These are phyloP conservation scores for Talaromyces sp. DNA, from an alignment of 2,329 filamentous ascomycete species.

Conservation along the genomic window DNA sequence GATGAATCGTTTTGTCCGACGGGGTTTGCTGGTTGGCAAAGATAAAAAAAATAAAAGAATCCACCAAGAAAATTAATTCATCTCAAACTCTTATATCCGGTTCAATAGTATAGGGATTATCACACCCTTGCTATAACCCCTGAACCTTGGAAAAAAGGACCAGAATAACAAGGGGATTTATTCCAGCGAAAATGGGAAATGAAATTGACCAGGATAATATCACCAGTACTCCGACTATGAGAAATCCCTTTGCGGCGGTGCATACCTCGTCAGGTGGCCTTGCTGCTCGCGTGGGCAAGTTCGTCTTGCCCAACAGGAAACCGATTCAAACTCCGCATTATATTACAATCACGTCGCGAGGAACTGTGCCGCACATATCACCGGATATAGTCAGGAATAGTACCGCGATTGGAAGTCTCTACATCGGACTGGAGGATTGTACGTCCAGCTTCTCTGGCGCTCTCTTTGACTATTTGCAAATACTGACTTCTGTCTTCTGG, in stretches of 20 bases:
- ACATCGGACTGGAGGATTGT: slow-evolving; percentile 92
- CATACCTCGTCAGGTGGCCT: slow-evolving; percentile 33
- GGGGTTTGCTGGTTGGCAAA: not conserved
- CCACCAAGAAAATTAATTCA: slow-evolving; percentile 1
- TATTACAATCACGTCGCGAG: slow-evolving; percentile 75
- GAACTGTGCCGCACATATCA: slow-evolving; percentile 80
- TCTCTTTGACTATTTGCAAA: not conserved
- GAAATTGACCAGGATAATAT: slow-evolving; percentile 19
- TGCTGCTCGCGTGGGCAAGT: slow-evolving; percentile 62
- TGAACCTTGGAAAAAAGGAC: not conserved
- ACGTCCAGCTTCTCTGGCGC: slow-evolving; percentile 36
- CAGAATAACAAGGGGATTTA: no score
- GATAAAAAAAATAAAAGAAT: not conserved
- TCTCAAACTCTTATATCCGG: slow-evolving; percentile 1
- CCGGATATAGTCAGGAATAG: slow-evolving; percentile 73
- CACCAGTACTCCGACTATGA: slow-evolving; percentile 31
- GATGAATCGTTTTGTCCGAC: slow-evolving; percentile 6
- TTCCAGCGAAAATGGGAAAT: slow-evolving; percentile 27
- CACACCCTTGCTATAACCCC: slow-evolving; percentile 4
- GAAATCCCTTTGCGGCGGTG: slow-evolving; percentile 33
- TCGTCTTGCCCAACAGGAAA: slow-evolving; percentile 61
- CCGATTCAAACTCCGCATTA: slow-evolving; percentile 80
- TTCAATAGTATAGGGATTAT: slow-evolving; percentile 7
- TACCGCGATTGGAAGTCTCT: slow-evolving; percentile 65
- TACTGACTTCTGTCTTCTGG: slow-evolving; percentile 64